These are phyloP conservation scores for Carex myosuroides DNA, from an alignment of 176 grass and related monocot species.

Conservation along the genomic window DNA sequence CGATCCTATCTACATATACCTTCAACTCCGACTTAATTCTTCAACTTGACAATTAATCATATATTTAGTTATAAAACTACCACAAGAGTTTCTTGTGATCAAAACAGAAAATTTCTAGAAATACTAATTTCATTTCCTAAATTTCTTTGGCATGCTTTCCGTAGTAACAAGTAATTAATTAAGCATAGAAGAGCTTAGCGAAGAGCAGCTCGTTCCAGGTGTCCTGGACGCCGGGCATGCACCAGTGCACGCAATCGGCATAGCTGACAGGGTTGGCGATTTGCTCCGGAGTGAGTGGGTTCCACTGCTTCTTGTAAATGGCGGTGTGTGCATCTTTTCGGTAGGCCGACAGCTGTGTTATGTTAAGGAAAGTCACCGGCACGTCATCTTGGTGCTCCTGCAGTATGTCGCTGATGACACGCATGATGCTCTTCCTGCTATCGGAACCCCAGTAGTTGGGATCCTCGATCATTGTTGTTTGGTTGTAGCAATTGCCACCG, in stretches of 20 bases:
- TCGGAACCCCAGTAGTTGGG: slow-evolving; percentile 68
- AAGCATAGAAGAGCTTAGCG: neutral
- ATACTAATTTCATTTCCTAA: too few species aligned
- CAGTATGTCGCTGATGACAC: slow-evolving; percentile 41
- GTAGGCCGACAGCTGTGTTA: slow-evolving; percentile 31
- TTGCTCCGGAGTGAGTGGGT: neutral
- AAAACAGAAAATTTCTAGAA: too few species aligned
- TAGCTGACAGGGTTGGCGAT: slow-evolving; percentile 26
- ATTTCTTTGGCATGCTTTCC: too few species aligned
- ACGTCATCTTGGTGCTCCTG: slow-evolving; percentile 40
- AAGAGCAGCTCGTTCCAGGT: slow-evolving; percentile 35
- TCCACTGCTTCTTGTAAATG: slow-evolving; percentile 33
- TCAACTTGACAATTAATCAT: neutral
- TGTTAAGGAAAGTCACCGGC: slow-evolving; percentile 32
- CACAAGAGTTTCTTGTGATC: too few species aligned
- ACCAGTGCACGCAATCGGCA: slow-evolving; percentile 35
- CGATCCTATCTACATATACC: neutral
- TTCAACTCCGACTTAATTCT: neutral
- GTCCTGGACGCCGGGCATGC: slow-evolving; percentile 31
- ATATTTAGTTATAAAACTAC: neutral
- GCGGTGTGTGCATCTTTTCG: slow-evolving; percentile 29
- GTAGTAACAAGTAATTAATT: slow-evolving; percentile 7
- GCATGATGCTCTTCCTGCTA: slow-evolving; percentile 57
- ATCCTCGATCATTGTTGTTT: slow-evolving; percentile 67
- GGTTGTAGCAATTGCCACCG: slow-evolving; percentile 73